Evolutionary conservation across 352 stramenopile genomes (phyloP), one percentile per base, ranked within the genome.

Genomic region (Pythium scleroteichum): DNA sequence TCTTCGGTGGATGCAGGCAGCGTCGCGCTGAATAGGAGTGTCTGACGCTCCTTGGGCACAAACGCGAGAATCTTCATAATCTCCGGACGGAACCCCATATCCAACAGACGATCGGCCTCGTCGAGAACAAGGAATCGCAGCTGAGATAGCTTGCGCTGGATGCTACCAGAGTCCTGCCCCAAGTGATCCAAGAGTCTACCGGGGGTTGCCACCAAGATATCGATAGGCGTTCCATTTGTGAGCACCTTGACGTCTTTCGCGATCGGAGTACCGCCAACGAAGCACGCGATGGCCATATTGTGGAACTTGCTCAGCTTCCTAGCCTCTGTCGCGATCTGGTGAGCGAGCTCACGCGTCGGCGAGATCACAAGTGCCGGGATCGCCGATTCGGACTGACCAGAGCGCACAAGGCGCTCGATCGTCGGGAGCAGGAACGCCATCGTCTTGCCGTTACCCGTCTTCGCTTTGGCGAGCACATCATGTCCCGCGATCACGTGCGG

Each of bases 121-220:
- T 99, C 97, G 33, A 99, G 72, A 55, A 96, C 76, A 23, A 96
- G 66, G 20, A 87, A 75, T 46, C 63, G 68, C 19, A 69, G 26
- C 60, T 89, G 73, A 19, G 66, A 65, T 7, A 89, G 55, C 22
- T 76, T 76, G 32, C 48, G 42, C 2, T 76, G 72, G 48, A 98
- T 94, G 23, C 80, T 80, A 26, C 89, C 94, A 13, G 92, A 97
- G 71, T 88, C 72, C 69, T 98, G 96, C 60, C 94, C 82, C 32
- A 99, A 73, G 68, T 99, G 96, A 82, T 99, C 97, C 14, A 97
- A 71, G 17, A 99, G 78, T 64, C 97, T 82, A 33, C 97, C 97
- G 10, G 97, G 97, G 6, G 97, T 99, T 13, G 94, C 96, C 33
- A 99, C 94, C 4, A 99, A 71, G 51, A 99, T 94, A 66, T 99